Percentiles rank a stretch among this genome's conserved stretches.
Conservation (phyloP, 768 basidiomycete genomes). For the Boletus sp. region DNA sequence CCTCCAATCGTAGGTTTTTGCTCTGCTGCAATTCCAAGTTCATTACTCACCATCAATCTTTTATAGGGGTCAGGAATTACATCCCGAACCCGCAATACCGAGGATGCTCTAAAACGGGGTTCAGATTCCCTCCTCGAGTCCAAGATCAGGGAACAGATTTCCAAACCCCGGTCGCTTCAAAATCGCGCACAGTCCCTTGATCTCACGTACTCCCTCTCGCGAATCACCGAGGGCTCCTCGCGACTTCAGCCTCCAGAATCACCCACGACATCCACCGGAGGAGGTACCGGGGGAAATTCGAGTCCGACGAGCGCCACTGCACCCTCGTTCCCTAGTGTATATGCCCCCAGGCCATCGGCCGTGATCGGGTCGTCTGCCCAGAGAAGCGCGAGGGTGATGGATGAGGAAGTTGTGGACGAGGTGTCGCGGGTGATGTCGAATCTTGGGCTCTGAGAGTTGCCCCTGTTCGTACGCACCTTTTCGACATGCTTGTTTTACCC, state of each 20-base stretch:
- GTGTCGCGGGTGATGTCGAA: conserved; percentile 77
- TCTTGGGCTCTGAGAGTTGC: conserved; percentile 50
- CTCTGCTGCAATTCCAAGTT: conserved; percentile 3
- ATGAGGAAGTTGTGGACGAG: conserved; percentile 63
- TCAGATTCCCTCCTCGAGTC: conserved; percentile 82
- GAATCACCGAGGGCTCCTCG: conserved; percentile 66
- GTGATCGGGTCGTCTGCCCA: conserved; percentile 45
- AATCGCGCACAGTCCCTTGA: conserved; percentile 91
- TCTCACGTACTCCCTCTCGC: conserved; percentile 78
- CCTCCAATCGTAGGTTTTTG: conserved; percentile 62
- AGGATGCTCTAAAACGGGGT: conserved; percentile 76
- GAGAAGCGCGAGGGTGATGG: conserved; percentile 37
- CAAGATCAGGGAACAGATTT: conserved; percentile 72
- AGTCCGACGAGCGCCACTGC: conserved; percentile 77
- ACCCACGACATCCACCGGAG: conserved; percentile 69
- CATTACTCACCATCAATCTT: conserved; percentile 17
- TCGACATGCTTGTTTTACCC: conserved; percentile 9
- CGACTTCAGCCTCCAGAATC: conserved; percentile 70
- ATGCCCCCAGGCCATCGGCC: conserved; percentile 57
- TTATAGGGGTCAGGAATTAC: conserved; percentile 65
- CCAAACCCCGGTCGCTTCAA: conserved; percentile 76
- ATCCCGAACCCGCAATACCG: conserved; percentile 62
- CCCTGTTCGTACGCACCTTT: conserved; percentile 14
- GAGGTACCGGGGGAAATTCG: conserved; percentile 71
- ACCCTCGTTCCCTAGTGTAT: conserved; percentile 83